These are phyloP conservation scores for Orobanche coerulescens DNA, from an alignment of 257 asterid species.

Conservation along the genomic window DNA sequence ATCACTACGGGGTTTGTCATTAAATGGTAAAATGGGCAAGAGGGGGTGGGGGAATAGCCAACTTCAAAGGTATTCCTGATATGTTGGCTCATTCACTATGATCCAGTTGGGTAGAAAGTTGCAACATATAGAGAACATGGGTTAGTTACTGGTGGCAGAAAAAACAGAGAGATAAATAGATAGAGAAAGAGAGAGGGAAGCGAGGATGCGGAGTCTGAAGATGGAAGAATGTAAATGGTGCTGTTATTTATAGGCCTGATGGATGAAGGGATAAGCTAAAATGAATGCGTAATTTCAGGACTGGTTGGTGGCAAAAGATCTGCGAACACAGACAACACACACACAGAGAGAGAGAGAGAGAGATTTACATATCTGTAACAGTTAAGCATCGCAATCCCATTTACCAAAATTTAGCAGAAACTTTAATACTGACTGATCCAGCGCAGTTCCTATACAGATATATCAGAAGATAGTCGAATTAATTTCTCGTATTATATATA, in stretches of 20 bases:
- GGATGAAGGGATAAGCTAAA: constrained; percentile 14
- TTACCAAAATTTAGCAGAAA: constrained; percentile 25
- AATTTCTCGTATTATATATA: constrained; percentile 9
- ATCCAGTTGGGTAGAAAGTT: constrained; percentile 7
- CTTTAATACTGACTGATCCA: constrained; percentile 24
- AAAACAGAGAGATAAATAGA: not conserved
- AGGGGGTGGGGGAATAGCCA: constrained; percentile 4
- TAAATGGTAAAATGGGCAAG: too few species aligned
- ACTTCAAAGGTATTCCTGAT: constrained; percentile 18
- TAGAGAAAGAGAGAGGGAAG: not conserved
- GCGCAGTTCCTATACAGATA: constrained; percentile 22
- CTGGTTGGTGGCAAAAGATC: constrained; percentile 21
- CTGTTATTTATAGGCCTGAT: constrained; percentile 32
- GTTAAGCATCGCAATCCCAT: constrained; percentile 49
- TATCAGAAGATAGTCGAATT: constrained; percentile 12
- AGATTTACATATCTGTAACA: constrained; percentile 23
- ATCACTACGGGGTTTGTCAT: too few species aligned
- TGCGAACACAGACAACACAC: constrained; percentile 1
- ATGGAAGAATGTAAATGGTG: constrained; percentile 13
- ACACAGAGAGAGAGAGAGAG: not conserved
- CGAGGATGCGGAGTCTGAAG: constrained; percentile 18
- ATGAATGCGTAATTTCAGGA: constrained; percentile 32
- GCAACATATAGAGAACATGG: not conserved
- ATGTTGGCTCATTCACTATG: constrained; percentile 16
- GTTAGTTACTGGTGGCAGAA: not conserved